Evolutionary conservation across 2,329 filamentous ascomycete species (phyloP).

Genomic region (Colletotrichum siamense): DNA sequence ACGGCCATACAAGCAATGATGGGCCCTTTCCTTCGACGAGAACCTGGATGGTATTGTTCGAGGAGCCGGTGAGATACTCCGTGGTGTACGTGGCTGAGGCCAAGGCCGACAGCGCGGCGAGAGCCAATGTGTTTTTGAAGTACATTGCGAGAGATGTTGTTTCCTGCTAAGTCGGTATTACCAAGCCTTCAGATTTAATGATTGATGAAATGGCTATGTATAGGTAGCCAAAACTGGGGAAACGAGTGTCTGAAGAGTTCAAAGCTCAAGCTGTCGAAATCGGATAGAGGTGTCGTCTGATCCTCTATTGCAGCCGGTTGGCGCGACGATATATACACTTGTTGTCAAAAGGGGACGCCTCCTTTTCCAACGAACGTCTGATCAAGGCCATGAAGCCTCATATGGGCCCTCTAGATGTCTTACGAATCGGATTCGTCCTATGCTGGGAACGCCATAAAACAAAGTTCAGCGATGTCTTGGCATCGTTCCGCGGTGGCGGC

Average conservation of each 20-base stretch:
- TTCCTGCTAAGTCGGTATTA: neutral
- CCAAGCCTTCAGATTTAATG: rapidly evolving
- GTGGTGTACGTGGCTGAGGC: neutral
- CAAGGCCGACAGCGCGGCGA: neutral
- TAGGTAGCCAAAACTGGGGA: neutral
- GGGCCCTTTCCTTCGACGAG: neutral
- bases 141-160: neutral
- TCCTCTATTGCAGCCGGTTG: rapidly evolving
- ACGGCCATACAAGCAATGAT: neutral
- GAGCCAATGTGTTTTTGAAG: neutral
- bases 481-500: neutral
- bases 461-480: neutral
- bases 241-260: neutral
- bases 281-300: neutral
- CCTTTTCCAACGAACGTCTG: neutral
- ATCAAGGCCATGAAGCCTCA: neutral
- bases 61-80: neutral
- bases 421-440: neutral
- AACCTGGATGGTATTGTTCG: neutral
- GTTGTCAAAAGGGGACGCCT: neutral
- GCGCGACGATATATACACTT: neutral
- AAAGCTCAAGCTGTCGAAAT: neutral
- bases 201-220: neutral
- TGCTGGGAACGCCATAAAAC: neutral
- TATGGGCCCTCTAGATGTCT: neutral